Evolutionary conservation across 177 flowering plant genomes (phyloP), one percentile per base, ranked within the genome.

Genomic region (Vitis hybrid): DNA sequence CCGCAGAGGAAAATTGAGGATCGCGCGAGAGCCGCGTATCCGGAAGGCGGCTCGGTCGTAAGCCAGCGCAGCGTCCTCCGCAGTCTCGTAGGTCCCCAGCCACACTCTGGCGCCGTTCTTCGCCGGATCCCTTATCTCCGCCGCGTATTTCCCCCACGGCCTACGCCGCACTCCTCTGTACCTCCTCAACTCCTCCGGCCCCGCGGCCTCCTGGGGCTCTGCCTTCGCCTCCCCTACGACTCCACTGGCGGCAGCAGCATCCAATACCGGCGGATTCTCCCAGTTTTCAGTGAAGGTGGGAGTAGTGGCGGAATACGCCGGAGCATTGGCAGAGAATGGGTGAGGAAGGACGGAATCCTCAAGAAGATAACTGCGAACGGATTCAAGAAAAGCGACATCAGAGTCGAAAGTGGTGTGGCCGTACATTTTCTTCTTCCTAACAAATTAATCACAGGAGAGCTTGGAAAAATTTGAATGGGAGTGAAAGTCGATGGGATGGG

Each of bases 51-150:
- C 92, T 19, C 75, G 72, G 18, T 88, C 92, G 65, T 84, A 88
- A 61, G 92, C 92, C 76, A 81, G n/a, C 0, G 90, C 92, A 0
- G 90, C 92, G 8, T 81, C 91, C 77, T 86, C 89, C 2, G 87
- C 79, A 6, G 82, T 83, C 57, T 80, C 82, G 60, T 80, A 87
- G 1, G 91, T 87, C 20, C 91, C 91, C 3, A 86, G 83, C 91
- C 89, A 86, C n/a, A 80, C 77, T 26, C 91, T 69, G 0, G 86
- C 83, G 3, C 89, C 89, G 63, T 80, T 82, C 82, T 77, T 86
- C 68, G 77, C 77, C 14, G 92, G 92, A 61, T 86, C 89, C 31
- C 89, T 77, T 1, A 86, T 86, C 82, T 88, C 92, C 26, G 92
- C 86, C 15, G 88, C 89, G 65, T 70, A 84, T 49, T 73, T 84